These are phyloP conservation scores for Colletotrichum lentis DNA, from an alignment of 2,329 filamentous ascomycete species.

Conservation along the genomic window DNA sequence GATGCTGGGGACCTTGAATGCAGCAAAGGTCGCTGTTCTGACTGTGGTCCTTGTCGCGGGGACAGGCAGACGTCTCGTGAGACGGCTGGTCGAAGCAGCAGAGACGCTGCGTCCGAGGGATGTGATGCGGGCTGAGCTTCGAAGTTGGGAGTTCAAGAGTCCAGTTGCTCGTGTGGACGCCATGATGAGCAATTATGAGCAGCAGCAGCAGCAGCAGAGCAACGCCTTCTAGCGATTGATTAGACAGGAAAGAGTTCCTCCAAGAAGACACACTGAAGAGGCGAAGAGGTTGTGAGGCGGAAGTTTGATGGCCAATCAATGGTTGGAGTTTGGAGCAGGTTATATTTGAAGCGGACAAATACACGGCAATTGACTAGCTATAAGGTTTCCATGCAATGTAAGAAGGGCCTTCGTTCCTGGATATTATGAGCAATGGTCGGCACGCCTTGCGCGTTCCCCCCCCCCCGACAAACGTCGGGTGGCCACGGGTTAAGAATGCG, in stretches of 20 bases:
- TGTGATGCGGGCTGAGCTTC: conserved; percentile 28
- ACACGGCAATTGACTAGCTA: conserved; percentile 18
- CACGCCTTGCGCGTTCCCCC: not conserved
- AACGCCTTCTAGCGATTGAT: not conserved
- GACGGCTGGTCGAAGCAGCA: conserved; percentile 2
- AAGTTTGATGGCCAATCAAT: not conserved
- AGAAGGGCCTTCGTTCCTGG: conserved; percentile 21
- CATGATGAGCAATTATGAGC: conserved; percentile 25
- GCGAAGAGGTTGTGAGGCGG: not conserved
- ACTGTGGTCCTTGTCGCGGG: conserved; percentile 43
- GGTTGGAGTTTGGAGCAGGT: not conserved
- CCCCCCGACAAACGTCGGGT: conserved; percentile 16
- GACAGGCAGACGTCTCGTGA: conserved; percentile 15
- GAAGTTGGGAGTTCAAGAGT: conserved; percentile 35
- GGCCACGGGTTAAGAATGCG: conserved; percentile 33
- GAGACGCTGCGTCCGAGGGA: conserved; percentile 20
- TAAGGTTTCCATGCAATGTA: conserved; percentile 22
- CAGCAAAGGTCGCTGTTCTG: conserved; percentile 70
- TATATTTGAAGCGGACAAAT: not conserved
- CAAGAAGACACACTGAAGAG: not conserved
- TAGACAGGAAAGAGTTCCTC: not conserved
- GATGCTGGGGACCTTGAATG: conserved; percentile 87
- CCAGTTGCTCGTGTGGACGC: conserved; percentile 34
- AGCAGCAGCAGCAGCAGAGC: not conserved
- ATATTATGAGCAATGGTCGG: conserved; percentile 5